Base-by-base conservation (phyloP, 2,329 filamentous ascomycete species). In the Exophiala bonariae region DNA sequence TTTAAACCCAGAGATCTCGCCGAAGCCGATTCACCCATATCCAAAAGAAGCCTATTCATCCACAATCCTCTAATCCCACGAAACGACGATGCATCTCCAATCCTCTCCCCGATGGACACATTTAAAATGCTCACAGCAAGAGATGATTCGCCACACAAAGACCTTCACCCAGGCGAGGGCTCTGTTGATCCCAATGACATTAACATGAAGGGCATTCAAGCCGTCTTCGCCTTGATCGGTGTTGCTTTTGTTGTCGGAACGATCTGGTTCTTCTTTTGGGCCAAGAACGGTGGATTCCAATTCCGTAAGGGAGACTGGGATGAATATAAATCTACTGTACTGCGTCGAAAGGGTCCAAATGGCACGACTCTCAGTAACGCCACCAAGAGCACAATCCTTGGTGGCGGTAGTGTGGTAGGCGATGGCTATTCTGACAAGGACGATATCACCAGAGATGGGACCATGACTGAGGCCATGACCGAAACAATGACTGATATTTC, bases 211-310 rank as follows among this genome's bases (percentile, higher is more conserved):
- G 87, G 83, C 49, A 82, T 96, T 60, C 87, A 97, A 63, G 85
- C 86, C 1, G 74, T 97, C 1, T 96, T 97, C 64, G 92, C 87
- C 9, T 67, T 96, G 14, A 82, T 97, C 42, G 89, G 88, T 26
- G 83, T 83, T 1, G 81, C 73, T 23, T 86, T 97, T 63, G 86
- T 93, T 18, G 49, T 87, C 3, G 80, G 76, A 0, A 81, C 78
- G 18, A 89, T 97, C 63, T 99, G 93, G 91, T 96, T 99, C 79
- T 97, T 99, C 79, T 95, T 95, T 78, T 95, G 89, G 87, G 92
- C 92, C 47, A 92, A 87, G 71, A 96, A 97, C 60, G 93, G 93
- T 52, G 93, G 93, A 11, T 96, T 97, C 73, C 75, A 87, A 55
- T 97, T 90, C 77, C 79, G 80, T 37, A 74, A 95, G 54, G 77